Base-by-base conservation (phyloP, 2,329 filamentous ascomycete species). In the Colletotrichum sp. region DNA sequence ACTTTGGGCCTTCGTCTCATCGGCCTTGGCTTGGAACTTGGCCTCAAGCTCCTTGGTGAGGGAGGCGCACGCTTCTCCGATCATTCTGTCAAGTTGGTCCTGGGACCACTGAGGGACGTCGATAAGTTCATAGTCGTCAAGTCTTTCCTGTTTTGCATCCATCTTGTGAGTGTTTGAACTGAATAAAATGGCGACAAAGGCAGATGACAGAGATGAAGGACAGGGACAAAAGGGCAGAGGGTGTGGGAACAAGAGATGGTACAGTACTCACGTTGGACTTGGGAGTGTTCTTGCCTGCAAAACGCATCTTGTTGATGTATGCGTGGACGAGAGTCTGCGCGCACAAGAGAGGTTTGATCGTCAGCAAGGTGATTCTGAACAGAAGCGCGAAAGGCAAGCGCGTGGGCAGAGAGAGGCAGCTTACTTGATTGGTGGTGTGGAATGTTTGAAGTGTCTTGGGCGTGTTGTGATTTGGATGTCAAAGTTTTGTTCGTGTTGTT, bases 51-150 rank as follows among this genome's bases (percentile, higher is more conserved):
- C 18, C 39, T 43, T 43, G 39, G 39, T 0, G 39, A 43, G 39
- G 0, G 39, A n/a, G 1, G 39, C 39, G 18, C 39, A 1, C 0
- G 39, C 8, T 0, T 43, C 18, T 0, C 9, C 0, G 5, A 43
- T 0, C 39, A 18, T 2, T 1, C 0, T 43, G 39, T 43, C 39
- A 10, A 43, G 39, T n/a, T 43, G 39, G 9, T 43, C 39, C 6
- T 43, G 39, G 8, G 39, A 43, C 8, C 18, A 43, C 39, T 43
- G 39, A 0, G 39, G 39, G 39, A 43, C 8, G 18, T 43, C 18
- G 39, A 43, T 10, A 18, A 43, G 18, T 3, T 43, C 39, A 0
- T 43, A 43, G 0, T 43, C 39, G 3, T 43, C 39, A 3, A 43
- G 5, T 0, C 39, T 0, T n/a, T n/a, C 39, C 39, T 48, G 39